Conservation (phyloP, 176 grass and related monocot genomes). For the Puccinellia tenuiflora region DNA sequence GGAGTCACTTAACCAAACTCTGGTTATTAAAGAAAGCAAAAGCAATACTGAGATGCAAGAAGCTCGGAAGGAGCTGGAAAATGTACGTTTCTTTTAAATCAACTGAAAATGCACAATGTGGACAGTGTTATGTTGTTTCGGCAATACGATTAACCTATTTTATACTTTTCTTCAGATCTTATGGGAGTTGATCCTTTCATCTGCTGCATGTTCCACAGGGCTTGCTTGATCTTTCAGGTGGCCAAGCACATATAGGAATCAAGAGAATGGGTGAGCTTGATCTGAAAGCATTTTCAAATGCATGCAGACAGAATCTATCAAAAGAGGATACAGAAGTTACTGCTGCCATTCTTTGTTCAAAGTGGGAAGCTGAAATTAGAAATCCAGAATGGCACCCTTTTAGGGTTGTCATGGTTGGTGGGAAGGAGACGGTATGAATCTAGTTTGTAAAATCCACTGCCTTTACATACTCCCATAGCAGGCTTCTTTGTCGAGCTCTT, state of each 20-base stretch:
- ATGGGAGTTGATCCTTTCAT: not conserved
- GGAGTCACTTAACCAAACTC: too few relatives aligned
- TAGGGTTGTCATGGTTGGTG: too few relatives aligned
- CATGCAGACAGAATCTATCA: not conserved
- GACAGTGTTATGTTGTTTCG: not conserved
- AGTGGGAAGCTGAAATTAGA: too few relatives aligned
- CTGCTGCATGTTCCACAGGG: not conserved
- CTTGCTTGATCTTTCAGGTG: not conserved
- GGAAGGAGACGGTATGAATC: too few relatives aligned
- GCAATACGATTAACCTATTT: not conserved
- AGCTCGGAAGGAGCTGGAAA: too few relatives aligned
- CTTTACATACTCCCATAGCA: not conserved
- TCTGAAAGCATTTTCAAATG: not conserved
- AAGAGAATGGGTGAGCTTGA: slow-evolving; percentile 2
- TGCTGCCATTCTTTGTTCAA: too few relatives aligned
- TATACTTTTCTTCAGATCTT: not conserved
- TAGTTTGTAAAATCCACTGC: not conserved
- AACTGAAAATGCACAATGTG: not conserved
- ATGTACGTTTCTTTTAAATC: not conserved
- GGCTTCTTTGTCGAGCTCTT: too few relatives aligned
- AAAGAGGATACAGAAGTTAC: too few relatives aligned
- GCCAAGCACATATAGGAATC: not conserved
- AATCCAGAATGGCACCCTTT: too few relatives aligned
- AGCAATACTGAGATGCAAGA: too few relatives aligned
- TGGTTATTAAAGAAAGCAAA: too few relatives aligned